Conservation (phyloP, 345 rosid genomes). For the Microcos paniculata region DNA sequence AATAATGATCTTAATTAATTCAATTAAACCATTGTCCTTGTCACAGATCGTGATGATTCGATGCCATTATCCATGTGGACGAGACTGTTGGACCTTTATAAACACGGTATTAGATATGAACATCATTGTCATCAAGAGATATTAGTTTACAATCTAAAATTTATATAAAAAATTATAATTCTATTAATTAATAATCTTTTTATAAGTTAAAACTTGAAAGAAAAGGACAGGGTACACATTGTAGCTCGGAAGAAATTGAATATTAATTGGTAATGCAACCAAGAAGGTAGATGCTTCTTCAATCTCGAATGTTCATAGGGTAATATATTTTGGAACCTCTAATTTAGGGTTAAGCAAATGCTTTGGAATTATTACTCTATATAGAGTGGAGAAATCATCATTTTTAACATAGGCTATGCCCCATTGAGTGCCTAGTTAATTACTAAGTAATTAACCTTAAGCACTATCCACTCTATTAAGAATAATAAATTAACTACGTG, state of each 20-base stretch:
- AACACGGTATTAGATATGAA: not conserved
- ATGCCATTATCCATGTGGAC: constrained; percentile 3
- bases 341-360: no score
- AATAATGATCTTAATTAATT: not conserved
- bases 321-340: no score
- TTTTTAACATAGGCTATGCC: no score
- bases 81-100: not conserved
- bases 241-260: not conserved
- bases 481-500: no score
- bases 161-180: not conserved
- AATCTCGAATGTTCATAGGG: no score
- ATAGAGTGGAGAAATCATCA: no score
- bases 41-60: not conserved
- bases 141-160: not conserved
- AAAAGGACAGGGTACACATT: not conserved
- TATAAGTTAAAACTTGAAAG: not conserved
- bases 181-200: not conserved
- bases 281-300: no score
- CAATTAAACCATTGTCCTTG: not conserved
- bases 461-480: not conserved
- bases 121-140: constrained; percentile 22
- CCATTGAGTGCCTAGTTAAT: not conserved
- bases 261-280: not conserved
- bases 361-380: no score
- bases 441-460: not conserved